phyloP scores from a whole-genome alignment of 176 grass and related monocot genomes.

The Musa schizocarpa region DNA sequence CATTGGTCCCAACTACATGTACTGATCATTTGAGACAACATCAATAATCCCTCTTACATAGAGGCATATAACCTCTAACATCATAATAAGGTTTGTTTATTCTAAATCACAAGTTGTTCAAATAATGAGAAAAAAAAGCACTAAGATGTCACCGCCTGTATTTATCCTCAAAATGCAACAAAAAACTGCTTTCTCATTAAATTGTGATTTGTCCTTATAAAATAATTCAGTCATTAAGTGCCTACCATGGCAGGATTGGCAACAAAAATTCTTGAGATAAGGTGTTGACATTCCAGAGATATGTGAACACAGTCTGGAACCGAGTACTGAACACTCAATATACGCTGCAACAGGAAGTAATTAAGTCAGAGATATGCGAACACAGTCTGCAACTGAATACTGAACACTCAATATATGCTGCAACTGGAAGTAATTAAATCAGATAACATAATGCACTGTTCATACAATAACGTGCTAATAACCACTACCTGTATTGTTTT shows the following conservation, averaged over 20 bases:
- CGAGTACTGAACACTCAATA: conserved; percentile 81
- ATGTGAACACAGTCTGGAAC: conserved; percentile 94
- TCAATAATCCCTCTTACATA: background rate
- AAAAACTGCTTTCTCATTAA: no score
- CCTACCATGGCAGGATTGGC: conserved; percentile 36
- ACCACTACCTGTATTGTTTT: conserved; percentile 80
- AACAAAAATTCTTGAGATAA: conserved; percentile 76
- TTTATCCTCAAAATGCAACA: no score
- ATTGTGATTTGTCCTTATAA: background rate
- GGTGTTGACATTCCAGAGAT: conserved; percentile 57
- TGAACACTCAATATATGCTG: background rate
- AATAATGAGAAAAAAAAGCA: background rate
- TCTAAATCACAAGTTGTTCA: background rate
- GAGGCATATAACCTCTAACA: background rate
- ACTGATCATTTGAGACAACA: background rate
- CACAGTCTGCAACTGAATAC: background rate
- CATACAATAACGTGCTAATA: background rate
- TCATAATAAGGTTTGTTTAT: background rate
- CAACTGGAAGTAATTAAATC: conserved; percentile 1
- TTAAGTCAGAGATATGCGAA: background rate
- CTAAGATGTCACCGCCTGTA: no score
- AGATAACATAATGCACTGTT: background rate
- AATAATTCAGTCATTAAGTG: background rate
- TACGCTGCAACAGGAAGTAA: conserved; percentile 45
- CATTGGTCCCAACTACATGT: background rate